Percentiles rank a stretch among this genome's conserved stretches.
These are phyloP conservation scores for Gonium pectorale DNA, from an alignment of 139 green algal genomes.

Conservation along the genomic window DNA sequence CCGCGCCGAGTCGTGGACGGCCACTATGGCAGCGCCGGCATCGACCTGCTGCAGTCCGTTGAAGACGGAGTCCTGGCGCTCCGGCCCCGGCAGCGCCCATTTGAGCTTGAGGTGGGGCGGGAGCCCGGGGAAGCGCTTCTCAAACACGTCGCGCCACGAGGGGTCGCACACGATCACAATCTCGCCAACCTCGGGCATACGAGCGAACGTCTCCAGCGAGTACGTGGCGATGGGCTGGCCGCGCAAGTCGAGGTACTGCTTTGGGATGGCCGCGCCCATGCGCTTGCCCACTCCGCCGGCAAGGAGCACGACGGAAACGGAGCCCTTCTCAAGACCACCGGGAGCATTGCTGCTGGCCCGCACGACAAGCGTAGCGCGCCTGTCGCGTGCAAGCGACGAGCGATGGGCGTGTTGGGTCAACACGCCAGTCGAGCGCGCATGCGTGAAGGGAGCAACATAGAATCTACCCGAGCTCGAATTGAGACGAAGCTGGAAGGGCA, in stretches of 20 bases:
- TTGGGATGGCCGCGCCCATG: constrained; percentile 96
- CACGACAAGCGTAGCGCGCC: neutral
- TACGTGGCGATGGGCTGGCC: constrained; percentile 90
- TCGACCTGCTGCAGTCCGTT: constrained; percentile 82
- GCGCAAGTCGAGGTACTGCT: constrained; percentile 95
- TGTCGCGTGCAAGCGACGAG: neutral
- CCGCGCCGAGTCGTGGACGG: constrained; percentile 96
- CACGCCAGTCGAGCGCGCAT: too few relatives aligned
- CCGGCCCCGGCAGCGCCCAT: constrained; percentile 91
- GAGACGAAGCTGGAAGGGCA: too few relatives aligned
- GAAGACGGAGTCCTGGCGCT: constrained; percentile 96
- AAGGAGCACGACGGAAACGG: constrained; percentile 91
- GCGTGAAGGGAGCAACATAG: neutral
- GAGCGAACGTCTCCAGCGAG: constrained; percentile 86
- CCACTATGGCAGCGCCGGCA: constrained; percentile 76
- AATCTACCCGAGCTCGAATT: too few relatives aligned
- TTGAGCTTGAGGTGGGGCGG: constrained; percentile 62
- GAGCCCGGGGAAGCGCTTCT: constrained; percentile 50
- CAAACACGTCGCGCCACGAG: constrained; percentile 79
- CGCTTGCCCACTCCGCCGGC: constrained; percentile 95
- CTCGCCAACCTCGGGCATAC: constrained; percentile 90
- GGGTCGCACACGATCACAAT: constrained; percentile 96
- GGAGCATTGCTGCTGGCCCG: neutral
- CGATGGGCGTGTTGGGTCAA: neutral
- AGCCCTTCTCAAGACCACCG: constrained; percentile 1